Evolutionary conservation across 352 stramenopile genomes (phyloP).

Genomic region (Globisporangium cederbergense): DNA sequence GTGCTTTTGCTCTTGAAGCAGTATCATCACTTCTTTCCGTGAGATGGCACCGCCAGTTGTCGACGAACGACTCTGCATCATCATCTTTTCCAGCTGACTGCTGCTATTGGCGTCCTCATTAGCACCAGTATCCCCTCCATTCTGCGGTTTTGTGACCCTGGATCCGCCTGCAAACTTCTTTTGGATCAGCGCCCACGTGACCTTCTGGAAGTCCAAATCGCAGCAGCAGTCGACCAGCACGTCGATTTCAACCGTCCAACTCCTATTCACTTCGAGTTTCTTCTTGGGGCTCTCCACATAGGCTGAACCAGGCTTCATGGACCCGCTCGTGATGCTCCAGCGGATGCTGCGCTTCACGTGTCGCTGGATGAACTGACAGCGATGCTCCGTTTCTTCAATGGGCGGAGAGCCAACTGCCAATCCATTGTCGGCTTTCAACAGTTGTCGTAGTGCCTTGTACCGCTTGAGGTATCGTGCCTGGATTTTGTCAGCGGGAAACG

Average conservation of each 20-base stretch:
- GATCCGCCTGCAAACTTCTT: conserved; percentile 15
- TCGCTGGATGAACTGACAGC: conserved; percentile 24
- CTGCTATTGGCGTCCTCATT: not conserved
- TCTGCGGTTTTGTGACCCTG: not conserved
- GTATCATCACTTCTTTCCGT: conserved; percentile 8
- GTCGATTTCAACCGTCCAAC: conserved; percentile 14
- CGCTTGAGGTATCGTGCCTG: conserved; percentile 30
- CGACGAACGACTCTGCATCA: conserved; percentile 5
- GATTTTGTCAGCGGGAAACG: conserved; percentile 26
- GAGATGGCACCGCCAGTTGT: not conserved
- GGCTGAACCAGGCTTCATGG: not conserved
- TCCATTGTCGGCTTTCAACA: conserved; percentile 7
- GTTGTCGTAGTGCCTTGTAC: conserved; percentile 25
- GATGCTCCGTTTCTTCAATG: conserved; percentile 25
- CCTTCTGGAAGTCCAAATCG: conserved; percentile 24
- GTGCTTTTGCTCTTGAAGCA: conserved; percentile 14
- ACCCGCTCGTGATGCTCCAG: conserved; percentile 8
- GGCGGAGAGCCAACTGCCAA: not conserved
- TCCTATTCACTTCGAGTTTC: conserved; percentile 9
- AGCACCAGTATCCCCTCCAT: not conserved
- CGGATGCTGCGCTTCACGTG: conserved; percentile 17
- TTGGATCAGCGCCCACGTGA: conserved; percentile 24
- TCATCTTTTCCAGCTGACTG: conserved; percentile 4
- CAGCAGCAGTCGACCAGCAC: conserved; percentile 26
- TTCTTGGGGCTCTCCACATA: conserved; percentile 7